phyloP scores from a whole-genome alignment of 257 asterid species.

The Solanum raphanifolium region DNA sequence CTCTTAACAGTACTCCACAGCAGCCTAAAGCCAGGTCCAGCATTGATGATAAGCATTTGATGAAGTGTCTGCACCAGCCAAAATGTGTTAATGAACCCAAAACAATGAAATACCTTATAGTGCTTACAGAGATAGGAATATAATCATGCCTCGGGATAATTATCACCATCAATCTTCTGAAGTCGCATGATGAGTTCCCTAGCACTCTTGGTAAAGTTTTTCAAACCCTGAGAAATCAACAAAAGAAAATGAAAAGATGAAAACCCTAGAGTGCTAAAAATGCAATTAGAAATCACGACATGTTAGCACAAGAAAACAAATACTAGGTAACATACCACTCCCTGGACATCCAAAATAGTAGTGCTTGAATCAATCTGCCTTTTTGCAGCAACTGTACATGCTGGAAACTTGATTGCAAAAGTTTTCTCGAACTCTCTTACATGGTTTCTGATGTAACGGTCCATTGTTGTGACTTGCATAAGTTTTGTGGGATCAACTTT shows the following conservation, averaged over 20 bases:
- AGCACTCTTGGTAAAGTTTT: conserved; percentile 64
- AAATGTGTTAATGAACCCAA: conserved; percentile 9
- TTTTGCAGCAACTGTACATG: conserved; percentile 76
- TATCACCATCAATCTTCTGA: conserved; percentile 84
- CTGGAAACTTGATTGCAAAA: conserved; percentile 74
- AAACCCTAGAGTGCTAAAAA: neutral
- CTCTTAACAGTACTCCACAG: conserved; percentile 62
- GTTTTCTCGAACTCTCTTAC: conserved; percentile 69
- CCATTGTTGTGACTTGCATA: conserved; percentile 76
- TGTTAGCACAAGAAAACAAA: neutral
- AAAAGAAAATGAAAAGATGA: neutral
- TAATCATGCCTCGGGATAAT: conserved; percentile 67
- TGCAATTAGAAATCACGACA: neutral
- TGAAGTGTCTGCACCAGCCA: conserved; percentile 55
- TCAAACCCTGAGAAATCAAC: conserved; percentile 46
- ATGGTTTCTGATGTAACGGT: conserved; percentile 66
- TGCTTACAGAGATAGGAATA: conserved; percentile 10
- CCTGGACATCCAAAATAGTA: conserved; percentile 76
- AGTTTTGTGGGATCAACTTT: conserved; percentile 73
- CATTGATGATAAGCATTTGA: conserved; percentile 80
- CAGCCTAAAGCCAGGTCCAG: conserved; percentile 74
- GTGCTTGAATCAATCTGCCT: conserved; percentile 85
- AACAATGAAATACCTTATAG: conserved; percentile 3
- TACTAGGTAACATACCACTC: conserved; percentile 52
- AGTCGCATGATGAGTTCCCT: conserved; percentile 66